Evolutionary conservation across 179 eudicot genomes (phyloP), one percentile per base, ranked within the genome.

Genomic region (Beta macrorhiza): DNA sequence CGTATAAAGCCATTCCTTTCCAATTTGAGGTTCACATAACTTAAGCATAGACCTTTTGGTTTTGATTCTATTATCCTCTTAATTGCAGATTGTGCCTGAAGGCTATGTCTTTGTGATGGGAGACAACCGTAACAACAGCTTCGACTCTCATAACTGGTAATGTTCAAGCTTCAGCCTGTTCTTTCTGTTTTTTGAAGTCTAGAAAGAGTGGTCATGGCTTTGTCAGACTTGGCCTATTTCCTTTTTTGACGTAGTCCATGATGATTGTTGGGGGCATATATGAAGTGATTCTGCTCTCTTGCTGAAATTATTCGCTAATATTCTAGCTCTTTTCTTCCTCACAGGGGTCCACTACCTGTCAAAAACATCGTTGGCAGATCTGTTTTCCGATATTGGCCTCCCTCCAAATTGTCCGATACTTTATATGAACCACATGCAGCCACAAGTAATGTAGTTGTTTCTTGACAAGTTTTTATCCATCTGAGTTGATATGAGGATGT

Each of bases 271-370:
- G 22, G 53, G n/a, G 73, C 5, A 44, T 42, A 16, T 16, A 5
- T 17, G 52, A 68, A 5, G 52, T 15, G 19, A 42, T 42, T 68
- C 49, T 68, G 20, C 10, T 68, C 11, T 32, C 71, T 16, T 68
- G n/a, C 72, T 68, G 44, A 68, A 71, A 19, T 71, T n/a, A 20
- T 20, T n/a, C 20, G 70, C 67, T 81, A 55, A 82, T 77, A 55
- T n/a, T 42, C 62, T 68, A 59, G 14, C 65, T 19, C 17, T 45
- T 44, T 42, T 29, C 7, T 74, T 25, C 5, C 20, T 77, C 74
- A 29, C 93, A 95, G 99, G 99, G 99, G 99, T 72, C 99, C 99
- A 8, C 92, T 95, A 76, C 99, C 99, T 55, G 74, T 95, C n/a
- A 79, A 88, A 73, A 90, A 89, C 91, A 95, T 95, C 5, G 80